These are phyloP conservation scores for Dactylis glomerata DNA, from an alignment of 176 grass and related monocot species.

Conservation along the genomic window DNA sequence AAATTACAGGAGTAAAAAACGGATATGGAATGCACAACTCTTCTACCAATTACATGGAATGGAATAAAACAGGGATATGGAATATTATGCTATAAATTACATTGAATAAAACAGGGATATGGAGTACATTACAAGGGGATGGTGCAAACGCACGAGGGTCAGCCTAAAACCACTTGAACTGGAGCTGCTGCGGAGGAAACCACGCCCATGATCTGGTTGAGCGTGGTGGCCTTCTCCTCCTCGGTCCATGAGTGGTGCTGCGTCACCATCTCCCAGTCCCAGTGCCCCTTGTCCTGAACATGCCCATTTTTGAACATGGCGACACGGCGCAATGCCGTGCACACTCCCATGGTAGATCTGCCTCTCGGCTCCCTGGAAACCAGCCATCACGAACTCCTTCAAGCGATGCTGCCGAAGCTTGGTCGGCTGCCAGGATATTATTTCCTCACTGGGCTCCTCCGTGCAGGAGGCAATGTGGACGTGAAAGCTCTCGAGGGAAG, in stretches of 20 bases:
- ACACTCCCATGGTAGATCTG: not conserved
- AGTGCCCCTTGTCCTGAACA: not conserved
- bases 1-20: not conserved
- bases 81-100: not conserved
- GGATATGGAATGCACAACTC: not conserved
- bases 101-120: not conserved
- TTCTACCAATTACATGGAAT: not conserved
- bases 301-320: not conserved
- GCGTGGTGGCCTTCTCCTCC: not conserved
- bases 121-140: not conserved
- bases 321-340: not conserved
- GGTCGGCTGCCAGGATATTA: not conserved
- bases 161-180: not conserved
- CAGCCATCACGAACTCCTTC: not conserved
- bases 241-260: not conserved
- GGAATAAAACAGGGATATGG: not conserved
- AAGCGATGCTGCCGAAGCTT: not conserved
- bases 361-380: not conserved
- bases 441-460: not conserved
- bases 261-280: slow-evolving; percentile 3
- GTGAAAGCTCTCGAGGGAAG: not conserved
- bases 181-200: not conserved
- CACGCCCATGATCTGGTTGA: not conserved
- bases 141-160: not conserved
- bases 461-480: not conserved